A percentile compares a stretch with the other conserved stretches of the same genome.
phyloP scores from a whole-genome alignment of 164 flowering plant species.

The Kalanchoe fedtschenkoi region DNA sequence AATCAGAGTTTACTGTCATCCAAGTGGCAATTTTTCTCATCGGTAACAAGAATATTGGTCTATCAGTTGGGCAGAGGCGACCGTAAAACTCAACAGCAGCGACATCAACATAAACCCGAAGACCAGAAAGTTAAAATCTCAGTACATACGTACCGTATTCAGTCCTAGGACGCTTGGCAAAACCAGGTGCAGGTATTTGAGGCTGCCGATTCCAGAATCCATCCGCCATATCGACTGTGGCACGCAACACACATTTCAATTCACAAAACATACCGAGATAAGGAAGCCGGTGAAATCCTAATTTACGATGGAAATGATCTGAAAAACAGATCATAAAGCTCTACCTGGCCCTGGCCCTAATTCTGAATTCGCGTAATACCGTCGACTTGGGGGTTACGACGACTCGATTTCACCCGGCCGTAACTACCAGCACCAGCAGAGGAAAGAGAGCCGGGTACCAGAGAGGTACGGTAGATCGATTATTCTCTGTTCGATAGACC shows the following conservation, averaged over 20 bases:
- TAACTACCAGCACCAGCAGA: too few species aligned
- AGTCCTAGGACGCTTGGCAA: constrained; percentile 37
- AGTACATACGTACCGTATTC: constrained; percentile 25
- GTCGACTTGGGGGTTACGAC: too few species aligned
- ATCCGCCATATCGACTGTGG: constrained; percentile 26
- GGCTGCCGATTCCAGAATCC: constrained; percentile 41
- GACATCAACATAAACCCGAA: neutral
- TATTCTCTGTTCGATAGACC: too few species aligned
- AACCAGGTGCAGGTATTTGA: constrained; percentile 15
- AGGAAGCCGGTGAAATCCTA: too few species aligned
- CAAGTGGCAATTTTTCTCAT: neutral
- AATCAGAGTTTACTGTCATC: too few species aligned
- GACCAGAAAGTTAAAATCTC: neutral
- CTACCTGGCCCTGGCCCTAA: too few species aligned
- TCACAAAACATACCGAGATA: neutral
- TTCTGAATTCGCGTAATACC: too few species aligned
- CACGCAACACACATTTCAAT: neutral
- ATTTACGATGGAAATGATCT: too few species aligned
- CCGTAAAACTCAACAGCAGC: neutral
- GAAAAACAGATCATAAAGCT: too few species aligned
- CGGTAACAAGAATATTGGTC: neutral
- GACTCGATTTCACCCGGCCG: too few species aligned
- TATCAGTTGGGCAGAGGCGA: neutral
- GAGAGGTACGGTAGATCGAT: too few species aligned
- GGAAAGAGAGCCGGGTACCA: too few species aligned